A percentile compares a stretch with the other conserved stretches of the same genome.
Conservation (phyloP, 768 basidiomycete species). For the Boletus reticuloceps region DNA sequence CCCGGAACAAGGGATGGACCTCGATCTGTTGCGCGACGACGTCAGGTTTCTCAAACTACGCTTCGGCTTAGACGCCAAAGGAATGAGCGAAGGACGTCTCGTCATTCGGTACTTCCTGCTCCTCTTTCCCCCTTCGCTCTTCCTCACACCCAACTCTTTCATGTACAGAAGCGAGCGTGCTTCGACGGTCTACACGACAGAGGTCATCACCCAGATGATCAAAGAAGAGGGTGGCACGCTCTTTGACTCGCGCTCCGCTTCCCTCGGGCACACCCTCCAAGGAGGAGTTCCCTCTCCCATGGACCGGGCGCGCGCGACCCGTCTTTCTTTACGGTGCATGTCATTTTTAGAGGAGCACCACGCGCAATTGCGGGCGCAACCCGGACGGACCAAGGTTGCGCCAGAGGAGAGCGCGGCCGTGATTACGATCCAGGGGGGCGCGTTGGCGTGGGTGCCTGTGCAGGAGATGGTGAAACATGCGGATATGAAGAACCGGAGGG, state of each 20-base stretch:
- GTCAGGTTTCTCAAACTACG: conserved; percentile 86
- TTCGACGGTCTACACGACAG: conserved; percentile 87
- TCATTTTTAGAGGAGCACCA: conserved; percentile 88
- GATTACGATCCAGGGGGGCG: conserved; percentile 86
- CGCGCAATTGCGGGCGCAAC: conserved; percentile 47
- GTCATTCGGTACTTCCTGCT: conserved; percentile 70
- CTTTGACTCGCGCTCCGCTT: conserved; percentile 95
- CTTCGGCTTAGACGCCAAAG: conserved; percentile 82
- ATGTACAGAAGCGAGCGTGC: conserved; percentile 73
- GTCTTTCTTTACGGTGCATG: conserved; percentile 91
- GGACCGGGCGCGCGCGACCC: conserved; percentile 88
- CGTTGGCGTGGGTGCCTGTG: conserved; percentile 80
- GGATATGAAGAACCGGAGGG: conserved; percentile 88
- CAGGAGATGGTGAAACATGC: conserved; percentile 81
- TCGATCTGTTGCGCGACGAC: conserved; percentile 78
- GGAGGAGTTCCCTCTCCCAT: conserved; percentile 94
- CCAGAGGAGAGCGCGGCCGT: conserved; percentile 73
- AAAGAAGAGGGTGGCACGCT: conserved; percentile 90
- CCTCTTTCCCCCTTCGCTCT: background rate
- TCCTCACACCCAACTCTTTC: background rate
- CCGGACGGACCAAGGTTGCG: conserved; percentile 53
- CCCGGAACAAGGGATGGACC: conserved; percentile 84
- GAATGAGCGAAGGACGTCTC: conserved; percentile 89
- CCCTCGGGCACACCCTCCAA: conserved; percentile 94
- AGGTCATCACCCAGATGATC: conserved; percentile 90